Evolutionary conservation across 2,329 filamentous ascomycete species (phyloP).

Genomic region (Sclerotiophoma versabilis): DNA sequence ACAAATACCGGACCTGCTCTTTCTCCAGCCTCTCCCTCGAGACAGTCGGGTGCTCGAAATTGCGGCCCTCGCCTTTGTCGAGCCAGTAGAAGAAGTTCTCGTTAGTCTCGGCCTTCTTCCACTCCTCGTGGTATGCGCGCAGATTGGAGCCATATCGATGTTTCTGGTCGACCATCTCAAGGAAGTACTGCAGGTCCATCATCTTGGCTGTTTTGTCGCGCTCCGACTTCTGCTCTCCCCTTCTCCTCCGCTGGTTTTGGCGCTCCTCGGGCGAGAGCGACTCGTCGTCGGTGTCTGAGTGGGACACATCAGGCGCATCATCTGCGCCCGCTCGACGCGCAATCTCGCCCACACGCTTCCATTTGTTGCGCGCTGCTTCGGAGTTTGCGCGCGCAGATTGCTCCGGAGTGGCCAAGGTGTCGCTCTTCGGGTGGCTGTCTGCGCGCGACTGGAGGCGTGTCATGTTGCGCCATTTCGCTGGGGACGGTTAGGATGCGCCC

Average conservation of each 20-base stretch:
- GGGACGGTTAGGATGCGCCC: slow-evolving; percentile 35
- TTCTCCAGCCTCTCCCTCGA: slow-evolving; percentile 76
- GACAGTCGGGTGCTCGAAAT: slow-evolving; percentile 73
- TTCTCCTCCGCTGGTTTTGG: slow-evolving; percentile 43
- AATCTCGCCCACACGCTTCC: slow-evolving; percentile 76
- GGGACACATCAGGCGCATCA: slow-evolving; percentile 59
- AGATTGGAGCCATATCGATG: slow-evolving; percentile 88
- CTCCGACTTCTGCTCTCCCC: slow-evolving; percentile 61
- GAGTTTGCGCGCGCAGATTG: slow-evolving; percentile 39
- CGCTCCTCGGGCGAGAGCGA: slow-evolving; percentile 45
- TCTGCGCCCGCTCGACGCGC: slow-evolving; percentile 76
- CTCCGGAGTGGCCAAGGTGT: slow-evolving; percentile 30
- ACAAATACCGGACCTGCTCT: slow-evolving; percentile 84
- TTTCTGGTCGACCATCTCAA: slow-evolving; percentile 84
- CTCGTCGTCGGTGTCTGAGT: slow-evolving; percentile 54
- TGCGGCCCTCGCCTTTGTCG: slow-evolving; percentile 77
- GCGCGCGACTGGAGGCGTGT: slow-evolving; percentile 55
- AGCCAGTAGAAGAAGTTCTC: slow-evolving; percentile 97
- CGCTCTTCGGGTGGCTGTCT: slow-evolving; percentile 39
- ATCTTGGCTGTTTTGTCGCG: slow-evolving; percentile 73
- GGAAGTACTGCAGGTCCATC: slow-evolving; percentile 87
- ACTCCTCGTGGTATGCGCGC: slow-evolving; percentile 80
- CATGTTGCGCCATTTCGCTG: slow-evolving; percentile 61
- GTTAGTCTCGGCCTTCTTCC: slow-evolving; percentile 77
- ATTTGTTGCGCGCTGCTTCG: slow-evolving; percentile 68